These are phyloP conservation scores for Fusarium sp. DNA, from an alignment of 2,329 filamentous ascomycete species.

Conservation along the genomic window DNA sequence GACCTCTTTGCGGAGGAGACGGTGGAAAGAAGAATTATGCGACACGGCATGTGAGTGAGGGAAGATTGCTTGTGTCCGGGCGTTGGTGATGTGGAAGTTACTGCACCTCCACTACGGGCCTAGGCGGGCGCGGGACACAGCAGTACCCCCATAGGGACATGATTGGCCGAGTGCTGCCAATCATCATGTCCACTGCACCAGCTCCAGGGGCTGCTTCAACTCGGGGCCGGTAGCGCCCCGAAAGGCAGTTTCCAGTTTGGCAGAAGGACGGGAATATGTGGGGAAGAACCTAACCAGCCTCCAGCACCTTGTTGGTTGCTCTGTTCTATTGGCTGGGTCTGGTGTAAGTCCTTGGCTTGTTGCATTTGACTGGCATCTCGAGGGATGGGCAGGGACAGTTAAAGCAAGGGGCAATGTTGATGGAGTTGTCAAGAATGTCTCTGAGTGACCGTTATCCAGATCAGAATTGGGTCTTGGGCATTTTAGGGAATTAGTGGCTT, in stretches of 20 bases:
- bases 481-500: neutral
- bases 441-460: neutral
- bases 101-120: neutral
- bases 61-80: slow-evolving; percentile 6
- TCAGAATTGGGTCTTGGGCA: neutral
- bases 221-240: slow-evolving; percentile 18
- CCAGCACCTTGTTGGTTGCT: slow-evolving; percentile 14
- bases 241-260: slow-evolving; percentile 2
- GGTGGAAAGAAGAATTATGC: slow-evolving; percentile 1
- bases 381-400: neutral
- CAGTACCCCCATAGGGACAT: slow-evolving; percentile 16
- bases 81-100: slow-evolving; percentile 38
- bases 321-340: neutral
- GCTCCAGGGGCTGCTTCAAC: neutral
- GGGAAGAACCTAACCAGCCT: slow-evolving; percentile 15
- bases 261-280: slow-evolving; percentile 23
- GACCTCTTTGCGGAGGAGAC: slow-evolving; percentile 27
- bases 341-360: slow-evolving; percentile 5
- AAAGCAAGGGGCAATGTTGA: neutral
- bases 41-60: slow-evolving; percentile 20
- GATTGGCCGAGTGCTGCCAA: slow-evolving; percentile 32
- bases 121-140: slow-evolving; percentile 1
- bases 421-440: neutral
- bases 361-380: neutral
- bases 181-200: slow-evolving; percentile 3